phyloP scores from a whole-genome alignment of 164 flowering plant genomes.

The Santalum album region DNA sequence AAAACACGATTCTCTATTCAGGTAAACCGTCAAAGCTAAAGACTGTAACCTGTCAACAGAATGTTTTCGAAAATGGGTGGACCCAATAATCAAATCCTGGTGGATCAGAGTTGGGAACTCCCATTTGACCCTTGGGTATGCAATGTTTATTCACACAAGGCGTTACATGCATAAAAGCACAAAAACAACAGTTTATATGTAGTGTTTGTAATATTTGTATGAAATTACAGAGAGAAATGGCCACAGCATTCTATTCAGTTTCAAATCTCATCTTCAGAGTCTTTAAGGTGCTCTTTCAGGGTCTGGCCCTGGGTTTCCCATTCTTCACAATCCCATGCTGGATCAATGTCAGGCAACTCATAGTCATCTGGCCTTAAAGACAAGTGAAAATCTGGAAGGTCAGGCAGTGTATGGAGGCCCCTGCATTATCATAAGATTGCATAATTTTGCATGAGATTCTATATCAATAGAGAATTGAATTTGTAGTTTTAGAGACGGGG shows the following conservation, averaged over 20 bases:
- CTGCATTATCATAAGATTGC: slow-evolving; percentile 26
- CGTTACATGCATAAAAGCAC: no score
- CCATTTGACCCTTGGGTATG: no score
- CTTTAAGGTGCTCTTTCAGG: slow-evolving; percentile 56
- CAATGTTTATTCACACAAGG: no score
- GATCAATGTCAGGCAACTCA: slow-evolving; percentile 46
- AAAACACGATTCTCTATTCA: no score
- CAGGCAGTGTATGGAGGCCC: slow-evolving; percentile 56
- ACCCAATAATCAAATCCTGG: no score
- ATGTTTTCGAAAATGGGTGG: no score
- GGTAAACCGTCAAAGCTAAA: no score
- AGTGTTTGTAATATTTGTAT: no score
- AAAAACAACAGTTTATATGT: no score
- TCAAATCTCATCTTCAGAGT: slow-evolving; percentile 35
- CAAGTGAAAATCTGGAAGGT: slow-evolving; percentile 75
- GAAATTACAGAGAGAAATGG: neutral
- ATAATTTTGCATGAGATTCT: no score
- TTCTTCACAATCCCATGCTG: slow-evolving; percentile 46
- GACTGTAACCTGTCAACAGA: no score
- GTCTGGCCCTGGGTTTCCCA: slow-evolving; percentile 45
- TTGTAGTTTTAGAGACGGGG: neutral
- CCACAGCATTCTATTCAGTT: slow-evolving; percentile 14
- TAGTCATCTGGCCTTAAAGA: slow-evolving; percentile 74
- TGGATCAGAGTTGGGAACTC: no score
- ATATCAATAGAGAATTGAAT: neutral